These are phyloP conservation scores for Blastocladiella emersonii DNA, from an alignment of 371 early-diverging fungal species.

Conservation along the genomic window DNA sequence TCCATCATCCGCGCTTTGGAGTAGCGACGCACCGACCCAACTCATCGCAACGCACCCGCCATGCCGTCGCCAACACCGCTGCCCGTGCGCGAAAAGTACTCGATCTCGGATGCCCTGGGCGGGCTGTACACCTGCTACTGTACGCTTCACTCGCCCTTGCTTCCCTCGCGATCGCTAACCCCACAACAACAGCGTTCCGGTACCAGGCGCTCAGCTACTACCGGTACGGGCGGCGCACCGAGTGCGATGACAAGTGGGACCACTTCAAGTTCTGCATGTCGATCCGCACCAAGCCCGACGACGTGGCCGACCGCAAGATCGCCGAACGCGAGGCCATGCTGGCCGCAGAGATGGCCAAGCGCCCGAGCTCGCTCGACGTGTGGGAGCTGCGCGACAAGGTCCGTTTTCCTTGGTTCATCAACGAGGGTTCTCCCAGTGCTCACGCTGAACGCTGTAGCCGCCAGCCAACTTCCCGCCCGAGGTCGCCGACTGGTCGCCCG, in stretches of 20 bases:
- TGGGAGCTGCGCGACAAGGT: not conserved
- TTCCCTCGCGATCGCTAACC: not conserved
- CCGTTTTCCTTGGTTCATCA: not conserved
- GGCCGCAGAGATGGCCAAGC: not conserved
- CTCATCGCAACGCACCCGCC: no score
- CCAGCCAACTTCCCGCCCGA: not conserved
- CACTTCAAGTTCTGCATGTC: not conserved
- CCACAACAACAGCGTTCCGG: not conserved
- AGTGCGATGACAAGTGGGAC: not conserved
- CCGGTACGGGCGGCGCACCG: not conserved
- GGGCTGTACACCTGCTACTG: not conserved
- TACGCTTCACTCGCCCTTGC: not conserved
- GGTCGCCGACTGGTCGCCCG: not conserved
- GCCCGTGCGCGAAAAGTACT: not conserved
- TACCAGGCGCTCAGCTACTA: constrained; percentile 1
- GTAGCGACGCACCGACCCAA: no score
- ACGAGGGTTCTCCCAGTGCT: not conserved
- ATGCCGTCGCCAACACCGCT: not conserved
- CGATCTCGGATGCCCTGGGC: not conserved
- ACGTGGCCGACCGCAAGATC: not conserved
- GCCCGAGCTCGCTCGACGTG: not conserved
- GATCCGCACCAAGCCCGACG: not conserved
- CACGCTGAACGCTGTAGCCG: not conserved
- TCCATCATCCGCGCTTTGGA: no score
- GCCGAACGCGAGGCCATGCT: not conserved